phyloP scores from a whole-genome alignment of 345 rosid species.

The Corymbia maculata region DNA sequence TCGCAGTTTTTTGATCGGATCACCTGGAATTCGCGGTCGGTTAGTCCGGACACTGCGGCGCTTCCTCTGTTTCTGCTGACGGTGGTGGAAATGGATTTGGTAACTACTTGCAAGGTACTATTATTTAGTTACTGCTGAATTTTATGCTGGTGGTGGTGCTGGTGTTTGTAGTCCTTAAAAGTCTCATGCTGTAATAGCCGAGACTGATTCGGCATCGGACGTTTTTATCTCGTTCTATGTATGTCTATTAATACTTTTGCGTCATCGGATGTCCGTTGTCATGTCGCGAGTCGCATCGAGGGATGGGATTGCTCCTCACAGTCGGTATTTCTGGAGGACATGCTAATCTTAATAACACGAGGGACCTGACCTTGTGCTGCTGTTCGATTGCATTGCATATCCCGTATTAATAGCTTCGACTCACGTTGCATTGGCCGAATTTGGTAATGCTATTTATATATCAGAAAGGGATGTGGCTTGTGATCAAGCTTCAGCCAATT shows the following conservation, averaged over 20 bases:
- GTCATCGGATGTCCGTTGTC: neutral
- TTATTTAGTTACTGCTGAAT: neutral
- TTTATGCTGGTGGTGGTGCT: neutral
- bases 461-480: neutral
- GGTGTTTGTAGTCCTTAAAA: neutral
- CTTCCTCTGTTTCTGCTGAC: neutral
- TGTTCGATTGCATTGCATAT: neutral
- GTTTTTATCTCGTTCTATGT: neutral
- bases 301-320: neutral
- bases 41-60: neutral
- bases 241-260: neutral
- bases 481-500: neutral
- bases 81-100: constrained; percentile 64
- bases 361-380: neutral
- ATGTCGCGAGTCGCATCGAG: neutral
- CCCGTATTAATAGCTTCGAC: neutral
- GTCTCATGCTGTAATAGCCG: neutral
- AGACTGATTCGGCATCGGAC: neutral
- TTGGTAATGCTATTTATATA: neutral
- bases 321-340: neutral
- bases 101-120: constrained; percentile 65
- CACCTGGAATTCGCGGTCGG: neutral
- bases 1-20: constrained; percentile 1
- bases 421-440: neutral
- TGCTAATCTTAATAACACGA: neutral